A percentile compares a stretch with the other conserved stretches of the same genome.
Conservation (phyloP, 345 rosid genomes). For the Eucalyptus decipiens region DNA sequence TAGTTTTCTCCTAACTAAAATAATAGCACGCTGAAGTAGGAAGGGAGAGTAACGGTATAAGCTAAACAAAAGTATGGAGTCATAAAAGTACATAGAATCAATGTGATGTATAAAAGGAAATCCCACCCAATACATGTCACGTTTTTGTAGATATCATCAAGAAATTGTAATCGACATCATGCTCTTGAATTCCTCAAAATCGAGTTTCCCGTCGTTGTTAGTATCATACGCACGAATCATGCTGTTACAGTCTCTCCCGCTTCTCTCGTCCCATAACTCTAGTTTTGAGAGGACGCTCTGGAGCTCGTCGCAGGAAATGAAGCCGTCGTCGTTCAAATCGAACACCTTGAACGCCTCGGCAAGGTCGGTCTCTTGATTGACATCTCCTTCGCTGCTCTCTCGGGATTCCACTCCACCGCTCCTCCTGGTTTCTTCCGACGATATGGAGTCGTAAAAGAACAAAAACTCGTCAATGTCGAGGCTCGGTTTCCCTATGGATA, state of each 20-base stretch:
- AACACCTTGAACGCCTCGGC: conserved; percentile 55
- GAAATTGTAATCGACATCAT: conserved; percentile 39
- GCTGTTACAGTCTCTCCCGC: conserved; percentile 35
- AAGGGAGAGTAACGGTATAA: no score
- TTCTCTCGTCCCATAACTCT: conserved; percentile 51
- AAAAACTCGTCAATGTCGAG: conserved; percentile 49
- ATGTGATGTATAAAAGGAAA: no score
- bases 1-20: no score
- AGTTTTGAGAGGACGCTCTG: conserved; percentile 42
- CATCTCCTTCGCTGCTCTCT: not conserved
- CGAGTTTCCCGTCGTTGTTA: conserved; percentile 60
- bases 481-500: conserved; percentile 42
- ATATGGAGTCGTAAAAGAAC: conserved; percentile 37
- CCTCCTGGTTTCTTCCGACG: not conserved
- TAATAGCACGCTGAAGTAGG: no score
- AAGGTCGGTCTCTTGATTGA: conserved; percentile 11
- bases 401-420: not conserved
- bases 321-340: conserved; percentile 66
- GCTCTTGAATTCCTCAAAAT: conserved; percentile 70
- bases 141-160: not conserved
- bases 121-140: no score
- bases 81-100: no score
- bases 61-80: no score
- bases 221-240: conserved; percentile 61
- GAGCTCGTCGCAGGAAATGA: conserved; percentile 63